Evolutionary conservation across 345 rosid species (phyloP).

Genomic region (Eucalyptus coolabah): DNA sequence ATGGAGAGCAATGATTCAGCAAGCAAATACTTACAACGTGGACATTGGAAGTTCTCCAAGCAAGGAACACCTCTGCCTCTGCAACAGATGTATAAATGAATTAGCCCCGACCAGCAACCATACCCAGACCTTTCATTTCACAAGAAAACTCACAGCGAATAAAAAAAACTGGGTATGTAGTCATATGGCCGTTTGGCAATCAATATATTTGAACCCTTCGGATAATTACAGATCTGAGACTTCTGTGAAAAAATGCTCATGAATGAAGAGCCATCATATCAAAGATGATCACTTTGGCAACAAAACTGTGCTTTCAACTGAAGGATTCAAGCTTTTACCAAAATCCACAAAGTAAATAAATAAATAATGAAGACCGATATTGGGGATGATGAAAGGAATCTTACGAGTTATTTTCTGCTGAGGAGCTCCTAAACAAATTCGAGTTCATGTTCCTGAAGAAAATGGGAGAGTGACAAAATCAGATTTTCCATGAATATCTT

Average conservation of each 20-base stretch:
- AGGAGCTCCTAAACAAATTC: slow-evolving; percentile 25
- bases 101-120: background rate
- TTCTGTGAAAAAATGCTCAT: background rate
- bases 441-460: slow-evolving; percentile 17
- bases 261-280: background rate
- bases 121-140: background rate
- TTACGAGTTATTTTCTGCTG: slow-evolving; percentile 11
- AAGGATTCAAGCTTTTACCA: background rate
- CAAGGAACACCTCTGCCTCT: slow-evolving; percentile 13
- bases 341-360: background rate
- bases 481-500: background rate
- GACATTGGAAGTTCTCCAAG: slow-evolving; percentile 16
- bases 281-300: background rate
- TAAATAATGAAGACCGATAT: background rate
- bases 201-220: background rate
- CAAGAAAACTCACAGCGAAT: background rate
- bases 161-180: background rate
- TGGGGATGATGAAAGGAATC: background rate
- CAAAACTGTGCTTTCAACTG: background rate
- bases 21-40: slow-evolving; percentile 5
- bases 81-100: background rate
- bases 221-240: background rate
- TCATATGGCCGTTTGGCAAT: background rate
- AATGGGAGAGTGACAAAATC: background rate
- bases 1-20: background rate